A percentile compares a stretch with the other conserved stretches of the same genome.
These are phyloP conservation scores for Pythium phragmitis DNA, from an alignment of 352 stramenopile genomes.

Conservation along the genomic window DNA sequence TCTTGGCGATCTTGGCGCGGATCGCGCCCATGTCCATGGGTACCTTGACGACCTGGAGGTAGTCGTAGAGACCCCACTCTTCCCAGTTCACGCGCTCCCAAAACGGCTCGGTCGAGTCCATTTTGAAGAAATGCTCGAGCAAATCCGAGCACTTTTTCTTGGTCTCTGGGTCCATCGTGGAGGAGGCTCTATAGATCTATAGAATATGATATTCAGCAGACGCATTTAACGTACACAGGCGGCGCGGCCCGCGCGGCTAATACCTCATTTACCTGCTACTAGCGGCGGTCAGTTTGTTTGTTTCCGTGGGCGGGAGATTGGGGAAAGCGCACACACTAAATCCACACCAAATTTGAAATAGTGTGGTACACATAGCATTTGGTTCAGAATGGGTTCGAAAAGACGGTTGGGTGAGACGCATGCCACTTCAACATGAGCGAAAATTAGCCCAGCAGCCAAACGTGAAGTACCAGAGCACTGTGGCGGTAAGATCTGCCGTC, in stretches of 20 bases:
- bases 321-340: conserved; percentile 1
- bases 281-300: not conserved
- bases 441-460: not conserved
- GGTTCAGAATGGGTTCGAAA: not conserved
- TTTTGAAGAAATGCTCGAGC: conserved; percentile 80
- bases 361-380: conserved; percentile 12
- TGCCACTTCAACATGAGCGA: conserved; percentile 9
- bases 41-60: conserved; percentile 89
- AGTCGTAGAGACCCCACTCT: conserved; percentile 89
- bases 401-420: not conserved
- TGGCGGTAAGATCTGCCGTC: not conserved
- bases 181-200: not conserved
- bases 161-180: conserved; percentile 67
- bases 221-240: not conserved
- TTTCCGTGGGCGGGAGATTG: not conserved
- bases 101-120: conserved; percentile 79
- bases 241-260: not conserved
- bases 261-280: conserved; percentile 5
- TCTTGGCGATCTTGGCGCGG: conserved; percentile 69
- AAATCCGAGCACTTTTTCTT: conserved; percentile 83
- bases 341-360: conserved; percentile 6
- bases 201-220: not conserved
- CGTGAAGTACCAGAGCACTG: not conserved
- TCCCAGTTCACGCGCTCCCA: conserved; percentile 89
- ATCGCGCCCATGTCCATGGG: conserved; percentile 92